These are phyloP conservation scores for Acidiella bohemica DNA, from an alignment of 495 filamentous ascomycete genomes.

Conservation along the genomic window DNA sequence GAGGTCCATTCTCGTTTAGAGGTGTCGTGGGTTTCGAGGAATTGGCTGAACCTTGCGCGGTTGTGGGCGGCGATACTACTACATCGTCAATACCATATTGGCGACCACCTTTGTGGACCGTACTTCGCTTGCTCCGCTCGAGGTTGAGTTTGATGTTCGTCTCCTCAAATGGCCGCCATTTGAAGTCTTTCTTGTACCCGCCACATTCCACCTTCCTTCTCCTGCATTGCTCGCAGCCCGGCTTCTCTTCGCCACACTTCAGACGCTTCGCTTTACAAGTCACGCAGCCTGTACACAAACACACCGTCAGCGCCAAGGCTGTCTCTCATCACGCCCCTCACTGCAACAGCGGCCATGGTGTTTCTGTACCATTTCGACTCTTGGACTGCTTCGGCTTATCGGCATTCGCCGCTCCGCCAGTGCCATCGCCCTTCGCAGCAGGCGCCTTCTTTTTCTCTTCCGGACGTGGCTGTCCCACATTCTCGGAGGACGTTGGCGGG, in stretches of 20 bases:
- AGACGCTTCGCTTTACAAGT: constrained; percentile 72
- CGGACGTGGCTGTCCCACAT: not conserved
- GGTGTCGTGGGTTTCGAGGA: constrained; percentile 7
- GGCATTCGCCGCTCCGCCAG: constrained; percentile 14
- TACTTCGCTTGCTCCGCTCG: constrained; percentile 17
- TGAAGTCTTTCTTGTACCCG: constrained; percentile 73
- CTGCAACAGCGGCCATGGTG: no score
- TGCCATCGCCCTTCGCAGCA: constrained; percentile 2
- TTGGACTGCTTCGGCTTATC: constrained; percentile 67
- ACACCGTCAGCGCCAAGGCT: constrained; percentile 1
- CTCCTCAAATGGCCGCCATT: constrained; percentile 71
- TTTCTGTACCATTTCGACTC: constrained; percentile 55
- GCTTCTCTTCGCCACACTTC: constrained; percentile 73
- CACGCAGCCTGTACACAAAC: constrained; percentile 45
- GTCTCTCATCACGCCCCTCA: not conserved
- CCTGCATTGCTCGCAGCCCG: constrained; percentile 58
- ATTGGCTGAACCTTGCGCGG: constrained; percentile 1
- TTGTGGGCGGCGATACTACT: not conserved
- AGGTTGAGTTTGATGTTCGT: constrained; percentile 16
- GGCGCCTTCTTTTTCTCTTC: constrained; percentile 18
- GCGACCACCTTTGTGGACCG: not conserved
- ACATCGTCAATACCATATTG: not conserved
- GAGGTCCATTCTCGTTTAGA: no score
- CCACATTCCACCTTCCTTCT: constrained; percentile 58
- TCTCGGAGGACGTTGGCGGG: constrained; percentile 21